Evolutionary conservation across 1,139 yeast species (phyloP), one percentile per base, ranked within the genome.

Genomic region (Scheffersomyces titani): DNA sequence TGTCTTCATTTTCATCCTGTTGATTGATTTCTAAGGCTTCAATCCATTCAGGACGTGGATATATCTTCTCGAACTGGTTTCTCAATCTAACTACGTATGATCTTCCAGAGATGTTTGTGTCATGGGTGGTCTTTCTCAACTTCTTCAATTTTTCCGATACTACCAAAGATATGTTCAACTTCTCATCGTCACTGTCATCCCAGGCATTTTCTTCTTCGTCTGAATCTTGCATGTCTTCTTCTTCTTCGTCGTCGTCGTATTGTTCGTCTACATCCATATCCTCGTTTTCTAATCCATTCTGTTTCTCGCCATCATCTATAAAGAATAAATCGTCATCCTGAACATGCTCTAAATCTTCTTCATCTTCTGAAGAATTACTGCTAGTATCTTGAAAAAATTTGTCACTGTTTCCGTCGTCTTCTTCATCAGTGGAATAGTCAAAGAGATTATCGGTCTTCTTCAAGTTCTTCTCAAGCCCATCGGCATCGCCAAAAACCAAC

Each of bases 111-210:
- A 94, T 76, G 2, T 68, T 65, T 46, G 83, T 76, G 62, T 94
- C 98, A 3, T 74, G 72, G 59, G 85, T 88, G 0, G 82, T 70
- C 55, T 81, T 80, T 64, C 98, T 83, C 64, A 96, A 80, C 73
- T 94, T 94, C 65, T 85, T 87, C 52, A 89, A 73, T 64, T 83
- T 85, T 62, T 87, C 89, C 1, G 88, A 78, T 1, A 84, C 70
- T 7, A 78, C 72, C 40, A 96, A 74, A 1, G 96, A 85, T 5
- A 94, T 80, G 21, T 76, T 76, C 30, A 90, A 65, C 55, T 79
- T 80, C 63, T 93, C 98, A 70, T 94, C 99, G 68, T 94, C 99
- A 59, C 96, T 89, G 72, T 94, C 99, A 19, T 74, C 74, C 99
- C 99, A 96, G 6, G 92, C 97, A 57, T 79, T 82, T 24, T 73